phyloP scores from a whole-genome alignment of 179 eudicot species.

The Corrigiola litoralis region DNA sequence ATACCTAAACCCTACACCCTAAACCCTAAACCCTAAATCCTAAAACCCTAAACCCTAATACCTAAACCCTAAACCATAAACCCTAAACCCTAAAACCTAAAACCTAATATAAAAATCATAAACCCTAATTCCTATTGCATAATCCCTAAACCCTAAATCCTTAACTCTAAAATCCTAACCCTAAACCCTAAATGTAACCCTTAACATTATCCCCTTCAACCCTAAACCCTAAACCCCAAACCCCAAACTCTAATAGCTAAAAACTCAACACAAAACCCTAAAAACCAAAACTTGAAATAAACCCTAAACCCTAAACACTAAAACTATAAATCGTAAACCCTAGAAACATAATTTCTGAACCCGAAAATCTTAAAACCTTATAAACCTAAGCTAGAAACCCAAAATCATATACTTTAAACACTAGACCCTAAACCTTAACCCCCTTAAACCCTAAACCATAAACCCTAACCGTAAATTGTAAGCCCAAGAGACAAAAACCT shows the following conservation, averaged over 20 bases:
- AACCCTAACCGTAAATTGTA: slow-evolving; percentile 7
- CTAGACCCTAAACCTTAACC: neutral
- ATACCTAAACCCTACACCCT: neutral
- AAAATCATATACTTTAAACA: slow-evolving; percentile 5
- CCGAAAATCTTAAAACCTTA: too few relatives aligned
- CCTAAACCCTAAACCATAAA: neutral
- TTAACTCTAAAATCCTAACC: slow-evolving; percentile 1
- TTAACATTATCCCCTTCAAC: slow-evolving; percentile 2
- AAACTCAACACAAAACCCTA: slow-evolving; percentile 2
- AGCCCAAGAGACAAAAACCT: too few relatives aligned
- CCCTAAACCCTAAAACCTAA: neutral
- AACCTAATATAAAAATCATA: neutral
- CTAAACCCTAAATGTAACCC: slow-evolving; percentile 2
- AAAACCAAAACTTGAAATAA: neutral
- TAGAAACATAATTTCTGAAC: neutral
- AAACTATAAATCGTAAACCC: too few relatives aligned
- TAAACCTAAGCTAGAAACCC: too few relatives aligned
- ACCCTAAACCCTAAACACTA: slow-evolving; percentile 15
- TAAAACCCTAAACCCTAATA: too few relatives aligned
- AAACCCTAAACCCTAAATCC: neutral
- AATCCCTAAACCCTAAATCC: neutral
- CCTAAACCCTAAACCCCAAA: slow-evolving; percentile 13
- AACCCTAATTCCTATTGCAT: neutral
- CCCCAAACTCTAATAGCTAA: neutral
- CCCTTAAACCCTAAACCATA: slow-evolving; percentile 9